A percentile compares a stretch with the other conserved stretches of the same genome.
Conservation (phyloP, 768 basidiomycete species). For the Lactarius akahatsu region DNA sequence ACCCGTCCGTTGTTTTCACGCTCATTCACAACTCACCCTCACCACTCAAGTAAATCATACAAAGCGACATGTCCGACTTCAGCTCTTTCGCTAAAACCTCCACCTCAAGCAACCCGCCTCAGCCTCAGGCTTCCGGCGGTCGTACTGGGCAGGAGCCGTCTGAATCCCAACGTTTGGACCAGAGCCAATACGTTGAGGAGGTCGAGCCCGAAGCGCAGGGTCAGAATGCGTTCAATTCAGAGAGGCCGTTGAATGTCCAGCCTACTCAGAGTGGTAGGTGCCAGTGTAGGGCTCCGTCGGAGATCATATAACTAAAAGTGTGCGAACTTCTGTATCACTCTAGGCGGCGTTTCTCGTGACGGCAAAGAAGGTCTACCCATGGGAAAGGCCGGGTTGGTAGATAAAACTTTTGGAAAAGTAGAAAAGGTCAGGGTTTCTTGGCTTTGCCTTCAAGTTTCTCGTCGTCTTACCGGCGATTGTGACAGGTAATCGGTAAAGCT, state of each 20-base stretch:
- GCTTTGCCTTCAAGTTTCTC: neutral
- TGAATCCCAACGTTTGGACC: neutral
- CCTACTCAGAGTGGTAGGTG: slow-evolving; percentile 37
- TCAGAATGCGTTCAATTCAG: slow-evolving; percentile 33
- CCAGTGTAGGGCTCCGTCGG: slow-evolving; percentile 13
- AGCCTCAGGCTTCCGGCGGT: slow-evolving; percentile 39
- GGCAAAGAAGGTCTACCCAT: slow-evolving; percentile 38
- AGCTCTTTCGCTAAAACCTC: neutral
- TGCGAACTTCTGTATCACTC: slow-evolving; percentile 7
- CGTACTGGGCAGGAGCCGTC: slow-evolving; percentile 16
- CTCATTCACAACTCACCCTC: neutral
- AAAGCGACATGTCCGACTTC: neutral
- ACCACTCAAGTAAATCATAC: neutral
- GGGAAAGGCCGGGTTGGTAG: slow-evolving; percentile 45
- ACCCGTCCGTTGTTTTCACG: neutral
- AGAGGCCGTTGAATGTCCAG: slow-evolving; percentile 40
- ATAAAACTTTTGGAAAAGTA: slow-evolving; percentile 59
- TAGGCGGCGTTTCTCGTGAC: slow-evolving; percentile 41
- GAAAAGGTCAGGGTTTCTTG: slow-evolving; percentile 46
- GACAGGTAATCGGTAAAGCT: slow-evolving; percentile 52
- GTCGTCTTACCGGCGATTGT: neutral
- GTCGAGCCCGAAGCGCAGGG: neutral
- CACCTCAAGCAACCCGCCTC: neutral
- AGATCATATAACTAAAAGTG: neutral
- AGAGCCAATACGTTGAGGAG: neutral